phyloP scores from a whole-genome alignment of 495 filamentous ascomycete species.

The Astrothelium subdiscretum region DNA sequence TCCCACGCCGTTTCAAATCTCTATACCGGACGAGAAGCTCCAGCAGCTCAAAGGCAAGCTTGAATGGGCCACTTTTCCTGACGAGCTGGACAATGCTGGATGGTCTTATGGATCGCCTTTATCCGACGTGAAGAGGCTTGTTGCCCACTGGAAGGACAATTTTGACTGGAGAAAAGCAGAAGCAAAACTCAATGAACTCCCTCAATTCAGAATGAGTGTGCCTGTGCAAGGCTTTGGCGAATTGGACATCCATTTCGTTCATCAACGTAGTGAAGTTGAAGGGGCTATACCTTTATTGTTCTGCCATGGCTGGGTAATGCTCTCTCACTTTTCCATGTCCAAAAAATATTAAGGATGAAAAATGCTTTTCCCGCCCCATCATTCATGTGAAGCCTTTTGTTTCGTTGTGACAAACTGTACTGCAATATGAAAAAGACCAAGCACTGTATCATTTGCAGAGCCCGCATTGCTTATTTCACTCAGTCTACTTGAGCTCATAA shows the following conservation, averaged over 20 bases:
- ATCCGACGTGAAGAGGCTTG: constrained; percentile 39
- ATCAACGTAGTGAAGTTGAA: constrained; percentile 17
- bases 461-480: neutral
- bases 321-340: neutral
- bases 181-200: constrained; percentile 26
- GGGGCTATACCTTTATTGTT: constrained; percentile 29
- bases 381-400: too few relatives aligned
- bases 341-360: neutral
- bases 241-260: constrained; percentile 29
- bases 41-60: constrained; percentile 31
- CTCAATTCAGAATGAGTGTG: constrained; percentile 23
- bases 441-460: neutral
- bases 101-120: constrained; percentile 39
- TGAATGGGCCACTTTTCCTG: constrained; percentile 27
- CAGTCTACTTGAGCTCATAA: constrained; percentile 29
- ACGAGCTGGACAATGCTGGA: constrained; percentile 23
- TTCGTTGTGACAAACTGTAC: too few relatives aligned
- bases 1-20: constrained; percentile 28
- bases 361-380: neutral
- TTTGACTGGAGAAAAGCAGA: constrained; percentile 30
- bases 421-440: too few relatives aligned
- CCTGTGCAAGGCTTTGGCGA: constrained; percentile 25
- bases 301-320: constrained; percentile 14
- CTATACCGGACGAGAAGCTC: constrained; percentile 29
- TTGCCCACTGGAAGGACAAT: constrained; percentile 36